Evolutionary conservation across 2,329 filamentous ascomycete species (phyloP).

Genomic region (Endocalyx cinctus): DNA sequence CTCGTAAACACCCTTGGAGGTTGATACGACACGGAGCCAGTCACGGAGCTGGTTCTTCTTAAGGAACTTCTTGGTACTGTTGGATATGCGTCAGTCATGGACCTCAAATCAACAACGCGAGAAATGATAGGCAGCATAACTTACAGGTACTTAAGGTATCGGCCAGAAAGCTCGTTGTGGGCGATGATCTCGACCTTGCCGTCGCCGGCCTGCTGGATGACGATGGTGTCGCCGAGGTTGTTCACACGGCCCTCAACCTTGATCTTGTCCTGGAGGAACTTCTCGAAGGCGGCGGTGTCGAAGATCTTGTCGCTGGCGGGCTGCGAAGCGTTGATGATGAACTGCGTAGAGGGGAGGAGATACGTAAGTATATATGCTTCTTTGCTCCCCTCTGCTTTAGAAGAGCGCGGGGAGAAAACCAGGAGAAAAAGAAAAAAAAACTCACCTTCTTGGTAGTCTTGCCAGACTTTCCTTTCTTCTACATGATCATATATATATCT

Average conservation of each 20-base stretch:
- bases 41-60: constrained; percentile 99
- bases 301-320: constrained; percentile 99
- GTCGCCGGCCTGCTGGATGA: constrained; percentile 86
- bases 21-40: constrained; percentile 98
- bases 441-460: constrained; percentile 84
- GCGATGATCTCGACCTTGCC: constrained; percentile 98
- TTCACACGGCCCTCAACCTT: constrained; percentile 98
- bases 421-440: constrained; percentile 1
- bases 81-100: no score
- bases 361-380: constrained; percentile 1
- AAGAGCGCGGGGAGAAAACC: no score
- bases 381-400: no score
- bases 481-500: constrained; percentile 56
- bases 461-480: constrained; percentile 63
- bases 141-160: constrained; percentile 99
- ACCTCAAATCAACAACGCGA: no score
- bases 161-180: constrained; percentile 96
- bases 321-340: constrained; percentile 99
- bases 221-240: constrained; percentile 92
- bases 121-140: constrained; percentile 38
- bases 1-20: constrained; percentile 97
- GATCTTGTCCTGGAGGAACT: constrained; percentile 99
- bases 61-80: constrained; percentile 99
- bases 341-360: constrained; percentile 47
- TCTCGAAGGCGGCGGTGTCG: constrained; percentile 97